A percentile compares a stretch with the other conserved stretches of the same genome.
phyloP scores from a whole-genome alignment of 176 grass and related monocot species.

The Aegilops sharonensis region DNA sequence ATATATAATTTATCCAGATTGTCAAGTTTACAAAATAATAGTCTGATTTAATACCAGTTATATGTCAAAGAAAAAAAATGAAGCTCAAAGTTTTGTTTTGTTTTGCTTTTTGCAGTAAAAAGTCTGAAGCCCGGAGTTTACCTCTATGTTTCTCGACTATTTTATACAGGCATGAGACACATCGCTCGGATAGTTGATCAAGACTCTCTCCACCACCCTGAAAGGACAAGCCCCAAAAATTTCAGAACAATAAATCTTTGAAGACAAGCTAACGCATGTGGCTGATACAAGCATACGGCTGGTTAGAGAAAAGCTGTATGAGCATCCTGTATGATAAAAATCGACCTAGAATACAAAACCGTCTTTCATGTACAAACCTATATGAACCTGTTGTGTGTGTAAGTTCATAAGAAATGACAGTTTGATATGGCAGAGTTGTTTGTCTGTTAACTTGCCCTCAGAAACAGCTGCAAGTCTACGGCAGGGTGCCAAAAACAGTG shows the following conservation, averaged over 20 bases:
- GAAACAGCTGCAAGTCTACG: neutral
- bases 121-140: slow-evolving; percentile 28
- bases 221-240: neutral
- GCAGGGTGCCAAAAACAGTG: neutral
- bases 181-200: slow-evolving; percentile 68
- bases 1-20: too few relatives aligned
- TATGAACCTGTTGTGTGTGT: neutral
- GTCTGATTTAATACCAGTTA: neutral
- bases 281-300: too few relatives aligned
- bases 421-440: neutral
- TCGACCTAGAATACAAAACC: neutral
- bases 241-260: neutral
- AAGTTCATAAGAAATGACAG: neutral
- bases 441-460: neutral
- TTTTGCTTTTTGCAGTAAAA: neutral
- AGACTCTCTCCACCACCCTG: slow-evolving; percentile 96
- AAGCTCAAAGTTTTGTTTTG: neutral
- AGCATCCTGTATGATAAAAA: neutral
- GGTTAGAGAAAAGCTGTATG: neutral
- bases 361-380: neutral
- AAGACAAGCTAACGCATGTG: neutral
- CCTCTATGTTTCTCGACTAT: slow-evolving; percentile 83
- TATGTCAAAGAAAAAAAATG: neutral
- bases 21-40: neutral
- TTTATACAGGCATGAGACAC: slow-evolving; percentile 61